Base-by-base conservation (phyloP, 768 basidiomycete genomes). In the Kwoniella pini region DNA sequence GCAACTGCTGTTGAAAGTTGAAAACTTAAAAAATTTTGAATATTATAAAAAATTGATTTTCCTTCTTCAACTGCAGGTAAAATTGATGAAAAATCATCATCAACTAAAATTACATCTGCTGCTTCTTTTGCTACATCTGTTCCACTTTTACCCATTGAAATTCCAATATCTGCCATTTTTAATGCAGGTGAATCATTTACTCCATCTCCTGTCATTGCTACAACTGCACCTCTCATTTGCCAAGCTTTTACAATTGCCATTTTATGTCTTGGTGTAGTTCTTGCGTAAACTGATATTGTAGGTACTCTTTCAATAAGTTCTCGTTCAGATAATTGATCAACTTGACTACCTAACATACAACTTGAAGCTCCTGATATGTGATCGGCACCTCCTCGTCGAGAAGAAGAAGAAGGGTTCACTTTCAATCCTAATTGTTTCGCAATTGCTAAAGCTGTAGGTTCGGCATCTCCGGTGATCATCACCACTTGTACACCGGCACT, bases 51-150 rank as follows among this genome's bases (percentile, higher is more conserved):
- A 70, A 98, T 98, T 2, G 91, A 90, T 88, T 96, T 92, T 59
- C 90, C 90, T 82, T 95, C 92, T 81, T 95, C 91, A 40, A 98
- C 86, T 5, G 95, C 94, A 15, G 92, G 90, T 38, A 97, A 79
- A 59, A 98, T 91, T 0, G 94, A 96, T 61, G 85, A 89, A 72
- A 98, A 97, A 79, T 97, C 94, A 78, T 98, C 95, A 74, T 97
- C 93, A 30, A 96, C 94, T 19, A 98, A 84, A 69, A 98, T 96
- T 69, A 93, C 87, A 80, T 98, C 92, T 6, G 95, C 94, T 9
- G 94, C 94, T 80, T 97, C 95, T 79, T 98, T 98, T 24, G 95
- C 93, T 11, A 98, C 95, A 75, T 98, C 95, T 19, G 95, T 96
- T n/a, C 95, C 95, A 63, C 89, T 91, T 80, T 90, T 91, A 58